A percentile compares a stretch with the other conserved stretches of the same genome.
These are phyloP conservation scores for Rhodomyrtus tomentosa DNA, from an alignment of 345 rosid species.

Conservation along the genomic window DNA sequence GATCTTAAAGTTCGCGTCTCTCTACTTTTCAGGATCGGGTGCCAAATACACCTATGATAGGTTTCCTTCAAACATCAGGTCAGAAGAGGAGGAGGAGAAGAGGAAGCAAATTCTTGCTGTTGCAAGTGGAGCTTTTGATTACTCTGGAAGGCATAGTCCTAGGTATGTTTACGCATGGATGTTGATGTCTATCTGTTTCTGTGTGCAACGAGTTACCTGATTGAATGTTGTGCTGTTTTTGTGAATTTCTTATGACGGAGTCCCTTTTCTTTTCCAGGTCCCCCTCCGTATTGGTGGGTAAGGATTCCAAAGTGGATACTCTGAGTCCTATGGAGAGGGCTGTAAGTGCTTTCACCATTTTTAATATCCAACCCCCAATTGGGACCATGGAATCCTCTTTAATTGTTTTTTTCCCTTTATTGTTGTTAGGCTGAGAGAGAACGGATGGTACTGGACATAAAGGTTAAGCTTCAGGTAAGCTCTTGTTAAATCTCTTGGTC, in stretches of 20 bases:
- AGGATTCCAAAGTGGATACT: conserved; percentile 42
- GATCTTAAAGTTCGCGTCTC: background rate
- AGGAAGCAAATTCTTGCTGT: conserved; percentile 88
- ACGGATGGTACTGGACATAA: conserved; percentile 96
- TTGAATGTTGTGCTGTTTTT: background rate
- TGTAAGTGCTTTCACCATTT: conserved; percentile 44
- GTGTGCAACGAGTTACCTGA: background rate
- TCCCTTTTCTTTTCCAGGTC: conserved; percentile 37
- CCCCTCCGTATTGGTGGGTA: conserved; percentile 46
- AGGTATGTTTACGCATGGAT: conserved; percentile 27
- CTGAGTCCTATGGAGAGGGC: conserved; percentile 94
- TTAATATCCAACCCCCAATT: background rate
- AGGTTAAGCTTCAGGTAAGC: conserved; percentile 92
- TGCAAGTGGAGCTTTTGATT: conserved; percentile 82
- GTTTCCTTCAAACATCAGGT: conserved; percentile 78
- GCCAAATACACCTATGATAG: conserved; percentile 89
- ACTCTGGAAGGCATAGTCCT: conserved; percentile 56
- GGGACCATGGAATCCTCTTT: background rate
- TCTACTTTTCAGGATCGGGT: conserved; percentile 48
- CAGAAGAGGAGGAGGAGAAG: conserved; percentile 94
- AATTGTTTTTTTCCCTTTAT: background rate
- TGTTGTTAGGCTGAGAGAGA: conserved; percentile 78
- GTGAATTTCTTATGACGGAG: background rate
- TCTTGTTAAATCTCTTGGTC: background rate
- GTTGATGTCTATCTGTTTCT: background rate